Evolutionary conservation across 371 early-diverging fungal genomes (phyloP), one percentile per base, ranked within the genome.

Genomic region (Actinomucor elegans): DNA sequence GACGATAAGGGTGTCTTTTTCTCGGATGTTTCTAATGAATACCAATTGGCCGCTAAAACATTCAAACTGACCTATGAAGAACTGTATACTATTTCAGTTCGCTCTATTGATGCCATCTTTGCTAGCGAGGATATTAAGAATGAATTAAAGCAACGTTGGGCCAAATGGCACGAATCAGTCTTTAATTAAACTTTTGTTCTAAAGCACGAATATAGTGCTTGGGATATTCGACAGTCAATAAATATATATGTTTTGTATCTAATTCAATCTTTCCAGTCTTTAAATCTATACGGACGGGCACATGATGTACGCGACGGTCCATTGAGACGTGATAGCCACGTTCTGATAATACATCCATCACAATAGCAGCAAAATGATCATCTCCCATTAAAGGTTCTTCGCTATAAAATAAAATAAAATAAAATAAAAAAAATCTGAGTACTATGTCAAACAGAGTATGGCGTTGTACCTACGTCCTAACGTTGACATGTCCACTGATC

Each of bases 331-430:
- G 81, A 48, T 82, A 86, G 28, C 86, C 86, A 42, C 86, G 79
- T 38, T 86, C 86, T 4, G 85, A 85, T 26, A 86, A 59, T 11
- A 86, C 83, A 56, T 85, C 85, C 70, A 86, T 84, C 14, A 85
- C 75, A 35, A 86, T 83, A 40, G 78, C 75, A 1, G 79, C 84
- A 48, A 84, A 73, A 49, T 79, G 74, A 18, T 67, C 65, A 36
- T 84, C 68, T 0, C 72, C 66, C 28, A 85, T 48, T 34, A 64
- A 44, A 12, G 70, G 61, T 34, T 81, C 73, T n/a, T 80, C 74
- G 9, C 84, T 84, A 57, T 20, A n/a, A 34, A 8, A 26, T 31
- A 21, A 5, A 27, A n/a, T 23, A 20, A 11, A 17, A 11, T 1
- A 5, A 4, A 7, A 14, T 20, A 7, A 23, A 20, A 20, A 14